A percentile compares a stretch with the other conserved stretches of the same genome.
phyloP scores from a whole-genome alignment of 495 filamentous ascomycete species.

The Astrothelium macrocarpum region DNA sequence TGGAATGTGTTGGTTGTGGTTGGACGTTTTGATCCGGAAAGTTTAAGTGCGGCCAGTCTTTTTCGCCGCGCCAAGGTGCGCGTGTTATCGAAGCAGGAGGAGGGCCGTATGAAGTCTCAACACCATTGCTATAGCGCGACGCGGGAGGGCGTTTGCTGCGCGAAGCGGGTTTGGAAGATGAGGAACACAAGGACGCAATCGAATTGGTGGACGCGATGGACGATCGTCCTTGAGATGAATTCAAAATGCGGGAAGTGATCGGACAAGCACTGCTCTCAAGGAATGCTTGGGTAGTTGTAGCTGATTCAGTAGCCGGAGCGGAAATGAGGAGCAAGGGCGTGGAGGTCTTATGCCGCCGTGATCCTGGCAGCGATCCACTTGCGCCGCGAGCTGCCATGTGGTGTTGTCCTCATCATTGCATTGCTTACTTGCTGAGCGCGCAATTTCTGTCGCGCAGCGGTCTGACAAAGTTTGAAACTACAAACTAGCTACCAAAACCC shows the following conservation, averaged over 20 bases:
- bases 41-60: neutral
- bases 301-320: neutral
- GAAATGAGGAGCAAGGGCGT: slow-evolving; percentile 1
- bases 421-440: neutral
- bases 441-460: neutral
- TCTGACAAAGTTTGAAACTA: neutral
- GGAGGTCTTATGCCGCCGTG: neutral
- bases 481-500: neutral
- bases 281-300: neutral
- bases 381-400: neutral
- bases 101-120: neutral
- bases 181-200: neutral
- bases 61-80: neutral
- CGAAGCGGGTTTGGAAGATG: neutral
- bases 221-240: neutral
- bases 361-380: slow-evolving; percentile 3
- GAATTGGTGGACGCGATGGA: neutral
- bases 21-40: neutral
- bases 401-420: neutral
- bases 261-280: neutral
- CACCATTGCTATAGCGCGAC: slow-evolving; percentile 3
- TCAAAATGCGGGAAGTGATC: neutral
- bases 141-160: slow-evolving; percentile 1
- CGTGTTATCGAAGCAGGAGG: slow-evolving; percentile 1
- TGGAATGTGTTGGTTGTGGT: neutral